phyloP scores from a whole-genome alignment of 495 filamentous ascomycete genomes.

The Neurospora sp. region DNA sequence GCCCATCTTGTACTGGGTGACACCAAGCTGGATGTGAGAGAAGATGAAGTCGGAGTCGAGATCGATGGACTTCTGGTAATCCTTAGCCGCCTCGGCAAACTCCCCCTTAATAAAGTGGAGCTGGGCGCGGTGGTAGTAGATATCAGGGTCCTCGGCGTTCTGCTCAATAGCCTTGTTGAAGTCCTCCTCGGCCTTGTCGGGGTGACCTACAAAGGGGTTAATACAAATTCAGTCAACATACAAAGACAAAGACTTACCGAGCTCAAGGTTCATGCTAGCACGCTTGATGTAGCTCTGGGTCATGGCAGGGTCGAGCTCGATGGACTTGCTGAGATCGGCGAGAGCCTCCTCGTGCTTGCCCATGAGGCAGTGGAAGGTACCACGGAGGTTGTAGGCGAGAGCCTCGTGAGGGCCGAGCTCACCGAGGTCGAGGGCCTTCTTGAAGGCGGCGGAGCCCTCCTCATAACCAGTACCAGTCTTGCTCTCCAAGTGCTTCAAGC shows the following conservation, averaged over 20 bases:
- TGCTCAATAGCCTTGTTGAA: conserved; percentile 78
- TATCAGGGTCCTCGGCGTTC: conserved; percentile 86
- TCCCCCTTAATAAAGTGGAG: conserved; percentile 95
- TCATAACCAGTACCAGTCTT: conserved; percentile 87
- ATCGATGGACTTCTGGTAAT: conserved; percentile 99
- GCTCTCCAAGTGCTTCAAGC: conserved; percentile 67
- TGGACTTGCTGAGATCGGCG: conserved; percentile 77
- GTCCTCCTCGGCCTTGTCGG: conserved; percentile 76
- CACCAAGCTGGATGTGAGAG: conserved; percentile 98
- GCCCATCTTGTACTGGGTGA: conserved; percentile 99
- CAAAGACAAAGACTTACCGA: conserved; percentile 50
- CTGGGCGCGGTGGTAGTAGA: conserved; percentile 98
- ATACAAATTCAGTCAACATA: background rate
- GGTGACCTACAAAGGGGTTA: conserved; percentile 51
- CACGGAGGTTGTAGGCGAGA: conserved; percentile 89
- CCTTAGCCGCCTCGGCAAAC: conserved; percentile 86
- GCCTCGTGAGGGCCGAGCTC: conserved; percentile 74
- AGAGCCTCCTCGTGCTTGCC: conserved; percentile 79
- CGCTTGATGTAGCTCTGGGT: conserved; percentile 98
- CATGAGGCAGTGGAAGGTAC: conserved; percentile 86
- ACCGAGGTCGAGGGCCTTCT: conserved; percentile 72
- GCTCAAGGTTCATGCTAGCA: conserved; percentile 94
- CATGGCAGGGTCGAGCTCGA: conserved; percentile 75
- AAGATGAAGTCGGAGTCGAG: conserved; percentile 94
- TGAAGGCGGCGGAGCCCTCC: conserved; percentile 73